These are phyloP conservation scores for Hebeloma cylindrosporum DNA, from an alignment of 768 basidiomycete genomes.

Conservation along the genomic window DNA sequence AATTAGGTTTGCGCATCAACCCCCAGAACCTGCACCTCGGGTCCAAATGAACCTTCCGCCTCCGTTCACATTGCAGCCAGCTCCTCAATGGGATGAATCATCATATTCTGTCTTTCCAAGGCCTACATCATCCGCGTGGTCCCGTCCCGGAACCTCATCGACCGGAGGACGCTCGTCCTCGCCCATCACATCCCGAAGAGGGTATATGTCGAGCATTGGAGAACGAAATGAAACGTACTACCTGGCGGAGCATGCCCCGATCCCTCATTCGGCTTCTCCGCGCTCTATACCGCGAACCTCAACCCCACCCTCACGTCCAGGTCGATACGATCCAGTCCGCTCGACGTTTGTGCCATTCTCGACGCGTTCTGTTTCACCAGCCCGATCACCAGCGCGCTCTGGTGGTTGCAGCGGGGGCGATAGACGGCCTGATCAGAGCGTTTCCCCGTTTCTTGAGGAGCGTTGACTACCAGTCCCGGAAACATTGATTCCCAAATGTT, in stretches of 20 bases:
- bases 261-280: constrained; percentile 21
- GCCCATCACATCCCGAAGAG: constrained; percentile 21
- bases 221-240: constrained; percentile 20
- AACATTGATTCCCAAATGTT: constrained; percentile 16
- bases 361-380: constrained; percentile 22
- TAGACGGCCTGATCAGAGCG: constrained; percentile 21
- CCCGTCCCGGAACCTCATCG: constrained; percentile 31
- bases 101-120: constrained; percentile 39
- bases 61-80: constrained; percentile 67
- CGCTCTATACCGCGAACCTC: constrained; percentile 22
- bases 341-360: constrained; percentile 41
- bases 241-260: constrained; percentile 21
- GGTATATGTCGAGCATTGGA: constrained; percentile 12
- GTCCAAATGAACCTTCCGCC: constrained; percentile 40
- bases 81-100: constrained; percentile 61
- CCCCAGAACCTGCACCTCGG: constrained; percentile 29
- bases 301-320: constrained; percentile 33
- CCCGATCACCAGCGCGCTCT: constrained; percentile 16
- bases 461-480: constrained; percentile 10
- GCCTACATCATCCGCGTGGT: constrained; percentile 37
- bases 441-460: constrained; percentile 21
- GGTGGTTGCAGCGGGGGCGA: constrained; percentile 20
- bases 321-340: constrained; percentile 56
- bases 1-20: constrained; percentile 34
- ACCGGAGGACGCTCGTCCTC: constrained; percentile 30